These are phyloP conservation scores for Cenchrus americanus DNA, from an alignment of 176 grass and related monocot genomes.

Conservation along the genomic window DNA sequence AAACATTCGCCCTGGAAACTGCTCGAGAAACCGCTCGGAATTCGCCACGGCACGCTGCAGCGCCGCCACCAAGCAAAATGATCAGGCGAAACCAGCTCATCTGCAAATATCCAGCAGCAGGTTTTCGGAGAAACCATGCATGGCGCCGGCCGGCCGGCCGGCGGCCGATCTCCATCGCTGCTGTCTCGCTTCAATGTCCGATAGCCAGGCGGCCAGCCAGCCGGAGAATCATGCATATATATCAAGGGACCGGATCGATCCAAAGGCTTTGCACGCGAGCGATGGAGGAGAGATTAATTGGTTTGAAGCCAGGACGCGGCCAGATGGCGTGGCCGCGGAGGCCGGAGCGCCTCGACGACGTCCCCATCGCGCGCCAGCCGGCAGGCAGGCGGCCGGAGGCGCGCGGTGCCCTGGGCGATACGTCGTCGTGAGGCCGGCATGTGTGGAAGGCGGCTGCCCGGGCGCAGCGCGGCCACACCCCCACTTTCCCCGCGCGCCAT, in stretches of 20 bases:
- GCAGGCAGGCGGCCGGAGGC: neutral
- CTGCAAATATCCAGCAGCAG: neutral
- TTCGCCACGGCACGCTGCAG: no score
- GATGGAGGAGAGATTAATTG: neutral
- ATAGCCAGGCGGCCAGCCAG: neutral
- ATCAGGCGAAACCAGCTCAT: neutral
- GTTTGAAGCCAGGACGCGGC: neutral
- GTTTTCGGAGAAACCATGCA: neutral
- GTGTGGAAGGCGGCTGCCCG: constrained; percentile 45
- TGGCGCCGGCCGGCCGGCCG: no score
- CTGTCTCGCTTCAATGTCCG: neutral
- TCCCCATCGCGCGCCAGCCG: no score
- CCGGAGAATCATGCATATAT: no score
- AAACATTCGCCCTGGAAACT: no score
- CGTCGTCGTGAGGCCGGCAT: constrained; percentile 54
- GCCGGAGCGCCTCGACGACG: neutral
- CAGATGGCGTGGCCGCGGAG: neutral
- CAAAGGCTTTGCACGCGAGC: no score
- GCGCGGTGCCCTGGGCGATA: constrained; percentile 53
- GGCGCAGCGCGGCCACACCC: constrained; percentile 32
- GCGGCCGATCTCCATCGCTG: neutral
- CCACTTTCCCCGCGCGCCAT: constrained; percentile 38
- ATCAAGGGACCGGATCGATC: no score
- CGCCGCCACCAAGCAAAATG: no score
- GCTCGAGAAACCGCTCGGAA: no score